Base-by-base conservation (phyloP, 2,329 filamentous ascomycete species). In the Cladophialophora yegresii region DNA sequence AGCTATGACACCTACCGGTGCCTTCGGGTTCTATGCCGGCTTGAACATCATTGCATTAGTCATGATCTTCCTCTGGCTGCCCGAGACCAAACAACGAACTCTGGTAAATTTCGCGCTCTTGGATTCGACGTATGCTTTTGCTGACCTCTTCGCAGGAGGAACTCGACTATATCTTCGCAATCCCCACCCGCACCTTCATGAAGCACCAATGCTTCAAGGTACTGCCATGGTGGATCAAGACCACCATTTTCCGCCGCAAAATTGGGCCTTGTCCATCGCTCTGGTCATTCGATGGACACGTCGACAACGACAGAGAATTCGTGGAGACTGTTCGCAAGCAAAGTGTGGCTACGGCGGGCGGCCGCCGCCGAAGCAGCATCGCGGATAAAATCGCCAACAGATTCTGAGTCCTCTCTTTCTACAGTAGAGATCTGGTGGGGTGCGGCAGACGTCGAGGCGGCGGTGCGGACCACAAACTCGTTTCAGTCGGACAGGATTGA, bases 151-250 rank as follows among this genome's bases (percentile, higher is more conserved):
- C 12, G 50, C 69, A 75, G 33, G 82, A 84, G 71, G 82, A 84
- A 71, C 74, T 88, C 45, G 85, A 88, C 61, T 79, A 77, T 63
- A 73, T 79, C 62, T 80, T 81, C 72, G 72, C 71, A n/a, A 83
- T 87, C 22, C 83, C 83, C 1, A 85, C 82, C 6, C 75, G 80
- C 7, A 79, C 77, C 56, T 85, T 84, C 71, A 78, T 81, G 64
- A 77, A 73, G 56, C 86, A 87, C 67, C 83, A 87, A 71, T 70
- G 82, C 5, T 81, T 77, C 55, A 80, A 82, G 65, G 79, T 80
- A 3, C 71, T 87, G 49, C 85, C 85, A 0, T 87, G 82, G 81
- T 87, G 82, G 81, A 75, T 85, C 71, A 85, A 82, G 73, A 77
- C 83, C 20, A 86, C 83, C 75, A 73, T 88, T 20, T 71, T 87